Base-by-base conservation (phyloP, 23 red algal genomes). In the Gracilaria domingensis region DNA sequence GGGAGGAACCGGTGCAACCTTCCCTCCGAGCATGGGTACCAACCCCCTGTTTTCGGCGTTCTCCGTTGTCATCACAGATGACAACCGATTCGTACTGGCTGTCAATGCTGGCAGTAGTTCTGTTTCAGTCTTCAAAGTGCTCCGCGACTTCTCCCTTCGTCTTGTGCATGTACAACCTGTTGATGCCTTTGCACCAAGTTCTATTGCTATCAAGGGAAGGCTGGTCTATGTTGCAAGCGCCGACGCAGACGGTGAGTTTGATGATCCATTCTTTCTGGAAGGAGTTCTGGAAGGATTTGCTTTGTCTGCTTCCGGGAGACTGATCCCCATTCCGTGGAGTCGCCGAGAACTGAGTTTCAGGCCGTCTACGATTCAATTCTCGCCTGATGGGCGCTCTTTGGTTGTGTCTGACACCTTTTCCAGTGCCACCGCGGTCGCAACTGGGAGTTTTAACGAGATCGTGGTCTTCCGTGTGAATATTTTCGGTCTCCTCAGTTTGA, bases 41-140 rank as follows among this genome's bases (percentile, higher is more conserved):
- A 54, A 84, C 36, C 80, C 80, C 12, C 80, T 84, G 14, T 62
- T 84, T 54, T 84, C 80, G 28, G 54, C 80, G 14, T 64, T 64
- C 36, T 84, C 80, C 60, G 80, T 84, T 23, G 36, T 84, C 33
- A 66, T 84, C 56, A 61, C 58, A 23, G n/a, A n/a, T 38, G 58
- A 84, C 58, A 24, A 61, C 26, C 48, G 54, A 57, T 84, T 84
- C 44, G 54, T 84, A 2, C 60, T 84, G 28, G 80, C 53, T 20
- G 80, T 84, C 51, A 84, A 84, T 61, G 80, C 80, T 61, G 80
- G 80, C 25, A 84, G 80, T 34, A 84, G 58, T 23, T 84, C 80
- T 8, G 60, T 84, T 37, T 84, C 80, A 66, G 80, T 84, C 20
- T 64, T 84, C 21, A 33, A 67, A 62, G 58, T 84, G 21, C 56